These are phyloP conservation scores for Psilocybe subaeruginosa DNA, from an alignment of 768 basidiomycete genomes.

Conservation along the genomic window DNA sequence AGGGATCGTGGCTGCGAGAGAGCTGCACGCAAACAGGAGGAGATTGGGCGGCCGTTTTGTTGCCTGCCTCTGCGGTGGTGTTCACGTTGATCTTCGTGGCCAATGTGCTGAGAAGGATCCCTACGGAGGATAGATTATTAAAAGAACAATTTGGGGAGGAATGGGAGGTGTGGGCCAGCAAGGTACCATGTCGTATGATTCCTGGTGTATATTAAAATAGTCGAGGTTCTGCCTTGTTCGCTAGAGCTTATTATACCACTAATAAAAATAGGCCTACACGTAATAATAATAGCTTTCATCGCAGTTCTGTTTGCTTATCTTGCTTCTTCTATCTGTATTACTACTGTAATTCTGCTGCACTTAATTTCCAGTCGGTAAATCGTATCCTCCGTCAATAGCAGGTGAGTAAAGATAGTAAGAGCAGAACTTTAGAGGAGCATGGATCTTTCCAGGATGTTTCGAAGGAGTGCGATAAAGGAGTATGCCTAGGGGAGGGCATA, in stretches of 20 bases:
- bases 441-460: too few species aligned
- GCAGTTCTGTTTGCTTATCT: not conserved
- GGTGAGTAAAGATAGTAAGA: too few species aligned
- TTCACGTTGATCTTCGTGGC: not conserved
- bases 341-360: too few species aligned
- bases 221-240: not conserved
- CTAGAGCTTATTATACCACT: not conserved
- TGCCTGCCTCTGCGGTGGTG: not conserved
- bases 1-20: constrained; percentile 12
- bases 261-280: not conserved
- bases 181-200: constrained; percentile 10
- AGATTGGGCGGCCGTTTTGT: not conserved
- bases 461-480: too few species aligned
- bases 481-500: too few species aligned
- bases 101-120: not conserved
- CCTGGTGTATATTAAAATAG: constrained; percentile 10
- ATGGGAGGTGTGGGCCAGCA: constrained; percentile 14
- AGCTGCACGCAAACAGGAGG: not conserved
- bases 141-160: constrained; percentile 9
- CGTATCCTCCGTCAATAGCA: too few species aligned
- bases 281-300: not conserved
- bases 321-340: too few species aligned
- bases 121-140: constrained; percentile 8
- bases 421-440: too few species aligned
- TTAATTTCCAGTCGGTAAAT: too few species aligned